Conservation (phyloP, 495 filamentous ascomycete species). For the Talaromyces adpressus region DNA sequence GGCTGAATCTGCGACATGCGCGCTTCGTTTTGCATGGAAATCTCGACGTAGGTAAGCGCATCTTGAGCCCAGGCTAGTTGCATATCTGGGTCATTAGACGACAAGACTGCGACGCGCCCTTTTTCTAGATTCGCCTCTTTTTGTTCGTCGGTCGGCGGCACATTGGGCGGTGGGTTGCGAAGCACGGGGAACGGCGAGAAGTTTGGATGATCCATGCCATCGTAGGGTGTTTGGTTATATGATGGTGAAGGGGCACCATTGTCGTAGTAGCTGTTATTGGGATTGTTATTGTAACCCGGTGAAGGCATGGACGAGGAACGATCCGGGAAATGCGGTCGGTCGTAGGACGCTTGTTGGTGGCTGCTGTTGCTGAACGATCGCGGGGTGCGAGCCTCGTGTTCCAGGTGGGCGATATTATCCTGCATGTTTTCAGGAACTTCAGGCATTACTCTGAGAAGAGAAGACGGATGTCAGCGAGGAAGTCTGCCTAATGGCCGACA, state of each 20-base stretch:
- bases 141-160: conserved; percentile 91
- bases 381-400: conserved; percentile 60
- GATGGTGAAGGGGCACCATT: conserved; percentile 11
- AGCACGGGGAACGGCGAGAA: conserved; percentile 91
- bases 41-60: conserved; percentile 80
- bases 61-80: conserved; percentile 96
- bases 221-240: conserved; percentile 39
- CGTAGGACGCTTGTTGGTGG: conserved; percentile 30
- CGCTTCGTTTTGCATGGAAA: conserved; percentile 61
- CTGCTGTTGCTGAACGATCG: conserved; percentile 24
- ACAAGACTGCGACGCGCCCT: conserved; percentile 74
- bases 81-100: conserved; percentile 93
- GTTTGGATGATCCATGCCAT: conserved; percentile 58
- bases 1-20: conserved; percentile 57
- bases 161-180: conserved; percentile 72
- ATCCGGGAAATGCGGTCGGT: conserved; percentile 35
- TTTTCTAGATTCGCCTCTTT: conserved; percentile 80
- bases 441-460: conserved; percentile 57
- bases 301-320: conserved; percentile 31
- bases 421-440: conserved; percentile 84
- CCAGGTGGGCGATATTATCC: conserved; percentile 81
- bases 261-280: neutral
- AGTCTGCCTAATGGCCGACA: neutral
- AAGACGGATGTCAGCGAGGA: conserved; percentile 1
- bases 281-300: conserved; percentile 22